phyloP scores from a whole-genome alignment of 495 filamentous ascomycete species.

The Hypoxylon trugodes region DNA sequence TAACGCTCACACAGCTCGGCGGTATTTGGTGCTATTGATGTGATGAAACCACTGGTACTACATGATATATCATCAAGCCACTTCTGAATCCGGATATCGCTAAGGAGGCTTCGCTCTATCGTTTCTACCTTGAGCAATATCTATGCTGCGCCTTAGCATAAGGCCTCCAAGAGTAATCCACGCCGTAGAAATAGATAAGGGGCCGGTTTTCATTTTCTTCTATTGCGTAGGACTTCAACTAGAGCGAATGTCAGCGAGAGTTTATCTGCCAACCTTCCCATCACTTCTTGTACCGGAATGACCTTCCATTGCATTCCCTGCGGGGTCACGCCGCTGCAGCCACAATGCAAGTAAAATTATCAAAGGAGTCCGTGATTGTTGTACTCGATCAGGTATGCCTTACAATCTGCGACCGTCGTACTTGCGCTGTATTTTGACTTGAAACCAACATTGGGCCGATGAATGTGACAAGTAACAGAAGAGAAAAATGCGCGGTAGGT shows the following conservation, averaged over 20 bases:
- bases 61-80: constrained; percentile 1
- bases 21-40: neutral
- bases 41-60: neutral
- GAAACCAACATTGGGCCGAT: too few species aligned
- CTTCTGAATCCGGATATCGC: neutral
- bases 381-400: neutral
- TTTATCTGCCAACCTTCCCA: neutral
- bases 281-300: neutral
- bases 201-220: neutral
- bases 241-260: too few species aligned
- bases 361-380: neutral
- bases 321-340: neutral
- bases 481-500: too few species aligned
- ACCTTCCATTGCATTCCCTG: neutral
- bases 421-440: too few species aligned
- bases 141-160: neutral
- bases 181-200: constrained; percentile 4
- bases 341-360: neutral
- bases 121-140: neutral
- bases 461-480: too few species aligned
- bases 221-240: too few species aligned
- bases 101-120: neutral
- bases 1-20: neutral
- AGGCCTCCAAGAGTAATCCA: neutral
- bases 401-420: too few species aligned